phyloP scores from a whole-genome alignment of 305 asterid species.

The Fraxinus nigra region DNA sequence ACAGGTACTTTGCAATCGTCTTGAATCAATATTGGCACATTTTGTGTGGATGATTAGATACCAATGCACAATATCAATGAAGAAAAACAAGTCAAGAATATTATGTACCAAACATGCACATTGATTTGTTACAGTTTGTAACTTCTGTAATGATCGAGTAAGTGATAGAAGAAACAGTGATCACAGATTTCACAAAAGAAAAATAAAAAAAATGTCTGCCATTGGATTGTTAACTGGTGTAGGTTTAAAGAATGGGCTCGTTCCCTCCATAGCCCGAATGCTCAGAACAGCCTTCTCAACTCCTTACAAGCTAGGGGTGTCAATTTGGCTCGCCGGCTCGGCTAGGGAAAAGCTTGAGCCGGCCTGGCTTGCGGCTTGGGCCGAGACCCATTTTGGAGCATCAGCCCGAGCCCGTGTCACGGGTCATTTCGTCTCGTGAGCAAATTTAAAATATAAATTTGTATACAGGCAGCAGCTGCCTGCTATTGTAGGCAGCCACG shows the following conservation, averaged over 20 bases:
- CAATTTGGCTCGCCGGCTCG: too few relatives aligned
- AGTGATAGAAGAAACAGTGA: not conserved
- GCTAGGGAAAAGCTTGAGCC: too few relatives aligned
- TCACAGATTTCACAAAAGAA: not conserved
- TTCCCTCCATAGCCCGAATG: not conserved
- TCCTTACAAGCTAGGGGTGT: not conserved
- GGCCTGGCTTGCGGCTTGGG: too few relatives aligned
- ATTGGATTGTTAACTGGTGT: not conserved
- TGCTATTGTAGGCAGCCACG: too few relatives aligned
- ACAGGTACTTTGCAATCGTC: conserved; percentile 33
- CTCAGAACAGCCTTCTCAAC: not conserved
- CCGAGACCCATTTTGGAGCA: too few relatives aligned
- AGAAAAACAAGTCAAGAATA: not conserved
- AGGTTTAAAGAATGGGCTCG: not conserved
- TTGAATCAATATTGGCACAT: not conserved
- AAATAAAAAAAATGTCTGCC: not conserved
- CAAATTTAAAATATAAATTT: too few relatives aligned
- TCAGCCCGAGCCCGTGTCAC: too few relatives aligned
- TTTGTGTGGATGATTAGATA: not conserved
- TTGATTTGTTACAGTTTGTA: not conserved
- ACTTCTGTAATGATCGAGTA: not conserved
- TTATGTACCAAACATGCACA: not conserved
- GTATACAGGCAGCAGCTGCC: too few relatives aligned
- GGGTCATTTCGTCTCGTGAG: too few relatives aligned
- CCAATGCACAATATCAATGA: not conserved